Percentiles rank a stretch among this genome's conserved stretches.
Conservation (phyloP, 2,329 filamentous ascomycete genomes). For the Emmonsiellopsis sp. region DNA sequence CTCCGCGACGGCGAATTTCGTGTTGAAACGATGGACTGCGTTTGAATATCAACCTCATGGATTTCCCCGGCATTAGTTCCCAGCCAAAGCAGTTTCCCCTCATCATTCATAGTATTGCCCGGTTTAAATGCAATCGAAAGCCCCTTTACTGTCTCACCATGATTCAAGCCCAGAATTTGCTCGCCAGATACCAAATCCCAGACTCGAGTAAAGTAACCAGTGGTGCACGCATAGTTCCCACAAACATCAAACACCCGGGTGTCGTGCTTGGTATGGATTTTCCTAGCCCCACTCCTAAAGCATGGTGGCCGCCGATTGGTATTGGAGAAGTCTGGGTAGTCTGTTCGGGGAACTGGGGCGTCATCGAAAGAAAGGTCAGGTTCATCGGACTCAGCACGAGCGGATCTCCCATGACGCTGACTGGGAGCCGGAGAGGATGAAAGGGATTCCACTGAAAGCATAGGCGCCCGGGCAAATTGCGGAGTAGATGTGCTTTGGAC, state of each 20-base stretch:
- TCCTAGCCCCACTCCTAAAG: slow-evolving; percentile 60
- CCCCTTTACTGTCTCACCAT: slow-evolving; percentile 76
- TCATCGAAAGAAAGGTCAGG: slow-evolving; percentile 38
- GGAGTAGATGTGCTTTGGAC: slow-evolving; percentile 9
- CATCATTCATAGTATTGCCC: slow-evolving; percentile 63
- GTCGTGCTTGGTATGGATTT: slow-evolving; percentile 80
- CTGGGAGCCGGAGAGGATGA: slow-evolving; percentile 1
- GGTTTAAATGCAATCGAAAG: slow-evolving; percentile 81
- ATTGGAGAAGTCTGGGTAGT: slow-evolving; percentile 76
- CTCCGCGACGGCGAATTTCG: slow-evolving; percentile 67
- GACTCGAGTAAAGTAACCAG: slow-evolving; percentile 74
- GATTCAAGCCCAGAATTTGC: slow-evolving; percentile 67
- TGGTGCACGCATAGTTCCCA: slow-evolving; percentile 78
- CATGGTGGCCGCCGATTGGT: slow-evolving; percentile 76
- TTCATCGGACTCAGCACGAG: slow-evolving; percentile 43
- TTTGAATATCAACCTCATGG: slow-evolving; percentile 74
- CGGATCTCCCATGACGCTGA: slow-evolving; percentile 5
- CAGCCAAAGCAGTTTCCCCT: slow-evolving; percentile 78
- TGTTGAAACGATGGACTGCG: slow-evolving; percentile 59
- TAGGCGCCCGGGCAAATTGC: slow-evolving; percentile 19
- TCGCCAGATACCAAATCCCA: slow-evolving; percentile 83
- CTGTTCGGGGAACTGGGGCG: slow-evolving; percentile 44
- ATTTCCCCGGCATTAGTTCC: slow-evolving; percentile 84
- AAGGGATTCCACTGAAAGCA: slow-evolving; percentile 20
- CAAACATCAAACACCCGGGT: slow-evolving; percentile 79